Evolutionary conservation across 2,329 filamentous ascomycete species (phyloP), one percentile per base, ranked within the genome.

Genomic region (Xylariaceae sp.): DNA sequence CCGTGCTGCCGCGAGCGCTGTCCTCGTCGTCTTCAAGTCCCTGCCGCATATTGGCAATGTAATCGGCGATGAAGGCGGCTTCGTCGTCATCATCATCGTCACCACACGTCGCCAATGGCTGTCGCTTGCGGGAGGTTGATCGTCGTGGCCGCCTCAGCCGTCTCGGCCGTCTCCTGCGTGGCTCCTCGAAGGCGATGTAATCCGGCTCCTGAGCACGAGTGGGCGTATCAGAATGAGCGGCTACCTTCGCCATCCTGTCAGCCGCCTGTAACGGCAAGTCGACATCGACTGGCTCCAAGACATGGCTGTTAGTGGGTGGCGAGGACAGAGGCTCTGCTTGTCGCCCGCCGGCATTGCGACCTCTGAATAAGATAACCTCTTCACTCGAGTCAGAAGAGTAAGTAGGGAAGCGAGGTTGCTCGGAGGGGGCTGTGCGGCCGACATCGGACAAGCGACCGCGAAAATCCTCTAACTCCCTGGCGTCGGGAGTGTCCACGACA

Each of bases 341-440:
- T 15, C 51, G 51, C 32, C 38, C 39, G 53, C 57, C 56, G 41
- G 40, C 47, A 39, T 63, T 62, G 38, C 79, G 69, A 27, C 79
- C 79, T 41, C 68, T 73, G 55, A 85, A 87, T 0, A 86, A 53
- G 32, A 88, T 78, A 4, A 87, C 67, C 48, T 95, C 86, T 33
- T 85, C 84, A 52, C 81, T 84, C 0, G 83, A 85, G 47, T 78
- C 70, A 0, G 71, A 73, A 4, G 44, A 51, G 3, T 47, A 44
- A 23, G 50, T 48, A 5, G 58, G 2, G 50, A 43, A 15, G 17
- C 17, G 14, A 12, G n/a, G 4, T 29, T 13, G 8, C 24, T 15
- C 14, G 13, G 36, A 9, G n/a, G 11, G 23, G 21, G 29, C 11
- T 6, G 19, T 16, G 26, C 3, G 9, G 32, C 31, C 28, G 19